Conservation (phyloP, 805 yeast genomes). For the Blastobotrys americana region DNA sequence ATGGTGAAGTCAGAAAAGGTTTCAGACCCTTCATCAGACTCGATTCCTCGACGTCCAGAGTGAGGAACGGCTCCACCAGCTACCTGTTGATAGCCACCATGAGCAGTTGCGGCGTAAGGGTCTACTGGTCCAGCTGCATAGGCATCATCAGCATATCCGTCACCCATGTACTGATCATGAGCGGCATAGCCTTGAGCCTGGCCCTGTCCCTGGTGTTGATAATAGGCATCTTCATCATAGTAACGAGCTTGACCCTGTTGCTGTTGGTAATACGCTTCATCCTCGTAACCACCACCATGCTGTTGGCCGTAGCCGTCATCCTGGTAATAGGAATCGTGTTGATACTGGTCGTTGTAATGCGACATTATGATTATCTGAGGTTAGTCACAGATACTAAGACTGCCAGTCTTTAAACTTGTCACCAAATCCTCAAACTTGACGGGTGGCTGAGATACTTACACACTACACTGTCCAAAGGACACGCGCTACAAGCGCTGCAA, state of each 20-base stretch:
- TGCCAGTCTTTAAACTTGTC: too few relatives aligned
- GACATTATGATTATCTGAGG: too few relatives aligned
- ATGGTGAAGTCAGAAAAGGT: slow-evolving; percentile 38
- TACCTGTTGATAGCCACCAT: slow-evolving; percentile 27
- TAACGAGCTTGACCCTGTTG: slow-evolving; percentile 9
- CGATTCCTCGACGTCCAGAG: slow-evolving; percentile 16
- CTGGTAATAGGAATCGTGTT: slow-evolving; percentile 22
- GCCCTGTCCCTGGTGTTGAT: slow-evolving; percentile 34
- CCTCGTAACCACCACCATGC: slow-evolving; percentile 21
- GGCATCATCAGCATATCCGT: slow-evolving; percentile 33
- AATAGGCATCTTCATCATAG: slow-evolving; percentile 22
- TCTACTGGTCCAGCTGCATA: slow-evolving; percentile 38
- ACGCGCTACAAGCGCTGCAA: too few relatives aligned
- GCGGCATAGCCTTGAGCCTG: slow-evolving; percentile 29
- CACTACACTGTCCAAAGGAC: too few relatives aligned
- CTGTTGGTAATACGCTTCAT: slow-evolving; percentile 17
- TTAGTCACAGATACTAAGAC: too few relatives aligned
- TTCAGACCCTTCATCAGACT: slow-evolving; percentile 32
- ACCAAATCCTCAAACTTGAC: too few relatives aligned
- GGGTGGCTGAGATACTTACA: too few relatives aligned
- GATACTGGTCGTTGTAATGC: slow-evolving; percentile 6
- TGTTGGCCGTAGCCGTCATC: slow-evolving; percentile 19
- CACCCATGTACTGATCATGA: slow-evolving; percentile 24
- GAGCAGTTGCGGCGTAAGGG: slow-evolving; percentile 39
- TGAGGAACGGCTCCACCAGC: slow-evolving; percentile 12